Conservation (phyloP, 495 filamentous ascomycete species). For the Elasticomyces elasticus region DNA sequence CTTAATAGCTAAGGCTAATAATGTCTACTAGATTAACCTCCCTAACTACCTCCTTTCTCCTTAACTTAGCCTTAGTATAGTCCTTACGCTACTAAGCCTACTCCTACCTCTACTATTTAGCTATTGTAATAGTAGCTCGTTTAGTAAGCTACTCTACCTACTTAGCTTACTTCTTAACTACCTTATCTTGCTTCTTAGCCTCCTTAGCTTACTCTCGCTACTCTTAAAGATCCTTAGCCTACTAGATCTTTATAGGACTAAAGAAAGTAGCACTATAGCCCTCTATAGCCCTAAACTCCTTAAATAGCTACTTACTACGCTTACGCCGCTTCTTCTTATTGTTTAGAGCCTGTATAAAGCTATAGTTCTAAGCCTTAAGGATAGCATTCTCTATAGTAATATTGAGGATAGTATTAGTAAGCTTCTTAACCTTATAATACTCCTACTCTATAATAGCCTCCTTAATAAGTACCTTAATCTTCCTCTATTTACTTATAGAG, state of each 20-base stretch:
- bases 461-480: not conserved
- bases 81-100: too few species aligned
- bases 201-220: not conserved
- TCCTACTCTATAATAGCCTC: not conserved
- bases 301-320: not conserved
- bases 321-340: constrained; percentile 5
- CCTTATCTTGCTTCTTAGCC: not conserved
- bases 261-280: constrained; percentile 2
- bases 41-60: too few species aligned
- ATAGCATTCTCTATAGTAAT: not conserved
- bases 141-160: too few species aligned
- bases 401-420: not conserved
- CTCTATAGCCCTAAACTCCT: constrained; percentile 1
- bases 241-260: not conserved
- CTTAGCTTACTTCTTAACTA: too few species aligned
- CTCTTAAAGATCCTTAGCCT: not conserved
- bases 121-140: too few species aligned
- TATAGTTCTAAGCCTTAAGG: not conserved
- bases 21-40: too few species aligned
- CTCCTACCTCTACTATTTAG: too few species aligned
- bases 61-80: too few species aligned
- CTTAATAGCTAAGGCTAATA: too few species aligned
- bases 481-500: not conserved
- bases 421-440: not conserved
- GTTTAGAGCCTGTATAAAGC: not conserved